Evolutionary conservation across 1,284 basidiomycete species (phyloP).

Genomic region (Ustanciosporium gigantosporum): DNA sequence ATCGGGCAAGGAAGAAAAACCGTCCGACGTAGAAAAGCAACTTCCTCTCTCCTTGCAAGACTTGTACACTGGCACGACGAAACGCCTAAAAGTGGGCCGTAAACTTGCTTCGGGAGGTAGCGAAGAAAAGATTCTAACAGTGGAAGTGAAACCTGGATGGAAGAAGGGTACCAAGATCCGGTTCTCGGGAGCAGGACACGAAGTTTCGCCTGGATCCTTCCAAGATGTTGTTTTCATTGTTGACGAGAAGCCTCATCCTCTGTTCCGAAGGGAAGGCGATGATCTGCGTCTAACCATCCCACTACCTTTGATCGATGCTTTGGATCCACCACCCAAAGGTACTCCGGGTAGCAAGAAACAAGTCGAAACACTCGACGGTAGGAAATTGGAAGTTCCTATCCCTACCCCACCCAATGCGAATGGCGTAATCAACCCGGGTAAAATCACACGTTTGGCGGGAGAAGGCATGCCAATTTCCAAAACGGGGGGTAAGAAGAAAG

Average conservation of each 20-base stretch:
- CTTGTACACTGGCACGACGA: conserved; percentile 83
- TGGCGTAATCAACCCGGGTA: conserved; percentile 44
- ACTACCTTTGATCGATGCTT: conserved; percentile 50
- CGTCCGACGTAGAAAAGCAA: conserved; percentile 76
- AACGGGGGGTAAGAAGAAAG: conserved; percentile 48
- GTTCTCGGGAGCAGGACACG: conserved; percentile 56
- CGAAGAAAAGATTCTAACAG: conserved; percentile 80
- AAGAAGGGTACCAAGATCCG: conserved; percentile 61
- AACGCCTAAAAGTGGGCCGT: conserved; percentile 85
- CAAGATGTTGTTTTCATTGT: conserved; percentile 60
- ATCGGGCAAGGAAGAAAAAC: conserved; percentile 13
- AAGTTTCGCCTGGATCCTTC: conserved; percentile 45
- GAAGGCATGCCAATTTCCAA: conserved; percentile 60
- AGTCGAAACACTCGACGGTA: conserved; percentile 50
- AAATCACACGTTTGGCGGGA: conserved; percentile 53
- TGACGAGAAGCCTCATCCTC: conserved; percentile 55
- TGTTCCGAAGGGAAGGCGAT: conserved; percentile 55
- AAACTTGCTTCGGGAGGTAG: conserved; percentile 72
- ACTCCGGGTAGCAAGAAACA: conserved; percentile 32
- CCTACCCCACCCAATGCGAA: conserved; percentile 39
- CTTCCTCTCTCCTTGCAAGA: conserved; percentile 87
- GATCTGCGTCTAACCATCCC: conserved; percentile 48
- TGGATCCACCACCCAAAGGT: conserved; percentile 55
- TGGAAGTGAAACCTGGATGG: conserved; percentile 60
- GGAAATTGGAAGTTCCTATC: conserved; percentile 51